Conservation (phyloP, 306 rosid genomes). For the Benincasa hispida region DNA sequence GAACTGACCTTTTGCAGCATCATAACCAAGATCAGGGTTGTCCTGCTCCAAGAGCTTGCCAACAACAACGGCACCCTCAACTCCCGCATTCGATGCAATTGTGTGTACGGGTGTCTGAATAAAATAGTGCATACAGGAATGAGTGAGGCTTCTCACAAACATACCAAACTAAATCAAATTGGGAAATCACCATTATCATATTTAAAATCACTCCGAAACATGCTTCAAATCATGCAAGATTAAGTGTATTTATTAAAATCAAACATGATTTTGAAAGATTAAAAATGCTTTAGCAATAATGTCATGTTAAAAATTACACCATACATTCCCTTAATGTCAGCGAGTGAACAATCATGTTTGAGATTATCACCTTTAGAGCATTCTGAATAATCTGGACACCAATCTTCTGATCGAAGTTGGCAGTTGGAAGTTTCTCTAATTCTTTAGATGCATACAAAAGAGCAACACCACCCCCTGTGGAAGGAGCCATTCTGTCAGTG, state of each 20-base stretch:
- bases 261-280: too few species aligned
- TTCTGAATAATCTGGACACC: slow-evolving; percentile 97
- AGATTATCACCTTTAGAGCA: slow-evolving; percentile 50
- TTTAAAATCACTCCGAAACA: too few species aligned
- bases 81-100: slow-evolving; percentile 95
- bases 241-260: too few species aligned
- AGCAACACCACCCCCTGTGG: slow-evolving; percentile 79
- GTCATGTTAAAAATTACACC: too few species aligned
- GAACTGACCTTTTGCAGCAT: slow-evolving; percentile 90
- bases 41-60: slow-evolving; percentile 86
- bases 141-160: background rate
- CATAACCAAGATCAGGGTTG: slow-evolving; percentile 78
- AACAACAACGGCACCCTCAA: slow-evolving; percentile 95
- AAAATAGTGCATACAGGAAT: background rate
- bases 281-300: too few species aligned
- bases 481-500: background rate
- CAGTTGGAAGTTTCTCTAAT: slow-evolving; percentile 64
- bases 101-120: slow-evolving; percentile 86
- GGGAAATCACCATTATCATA: too few species aligned
- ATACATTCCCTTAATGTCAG: background rate
- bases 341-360: background rate
- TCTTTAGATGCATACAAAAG: slow-evolving; percentile 94
- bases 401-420: slow-evolving; percentile 87
- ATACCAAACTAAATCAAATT: background rate
- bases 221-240: background rate